Base-by-base conservation (phyloP, 2,329 filamentous ascomycete species). In the Ophiostoma sp. region DNA sequence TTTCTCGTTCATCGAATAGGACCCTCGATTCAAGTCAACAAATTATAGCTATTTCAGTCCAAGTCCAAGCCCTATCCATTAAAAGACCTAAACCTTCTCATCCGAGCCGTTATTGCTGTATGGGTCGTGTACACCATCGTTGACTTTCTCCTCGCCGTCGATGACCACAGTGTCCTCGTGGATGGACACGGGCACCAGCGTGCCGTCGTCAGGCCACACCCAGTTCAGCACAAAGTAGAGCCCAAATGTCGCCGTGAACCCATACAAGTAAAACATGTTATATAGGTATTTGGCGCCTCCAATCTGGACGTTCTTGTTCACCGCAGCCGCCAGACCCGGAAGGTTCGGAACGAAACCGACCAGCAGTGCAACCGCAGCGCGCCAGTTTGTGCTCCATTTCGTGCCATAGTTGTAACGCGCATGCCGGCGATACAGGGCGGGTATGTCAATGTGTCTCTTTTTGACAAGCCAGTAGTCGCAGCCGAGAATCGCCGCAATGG, bases 401-500 rank as follows among this genome's bases (percentile, higher is more conserved):
- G 67, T 68, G 31, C 69, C 66, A 64, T 79, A 78, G 6, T 75
- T 74, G 76, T 89, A 90, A 4, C 83, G 78, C 69, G 78, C 80
- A 66, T 77, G 72, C 1, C 78, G 77, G 33, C 78, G 72, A 68
- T 81, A 81, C 11, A 81, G 70, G 4, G 72, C 73, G 13, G 73
- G 73, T 7, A 74, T 67, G 41, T 74, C 73, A 65, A 74, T 71
- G 27, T 52, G 44, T 27, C 68, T 67, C 13, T 69, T 70, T 44
- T 76, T 73, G n/a, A 73, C 72, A 7, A 76, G 67, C 74, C 74
- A 76, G 71, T 72, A 76, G 69, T 76, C 75, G 44, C 73, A 73
- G 60, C 73, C 73, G 33, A 76, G 71, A 52, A 76, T 72, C 31
- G 75, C 74, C 72, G 86, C 85, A 71, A 90, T 87, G 0, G 88